Evolutionary conservation across 257 asterid species (phyloP).

Genomic region (Thymus mandschuricus): DNA sequence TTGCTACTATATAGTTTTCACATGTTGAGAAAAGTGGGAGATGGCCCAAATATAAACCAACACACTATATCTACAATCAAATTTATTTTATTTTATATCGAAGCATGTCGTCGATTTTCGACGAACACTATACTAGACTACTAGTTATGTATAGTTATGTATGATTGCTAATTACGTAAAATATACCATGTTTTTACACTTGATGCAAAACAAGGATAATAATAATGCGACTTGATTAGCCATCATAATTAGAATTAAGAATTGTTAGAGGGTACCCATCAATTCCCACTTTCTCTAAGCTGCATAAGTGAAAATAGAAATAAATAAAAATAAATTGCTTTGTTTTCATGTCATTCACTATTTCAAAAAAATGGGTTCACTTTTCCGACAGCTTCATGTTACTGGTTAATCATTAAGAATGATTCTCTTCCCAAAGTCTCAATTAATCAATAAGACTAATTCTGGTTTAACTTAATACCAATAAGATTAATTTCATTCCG

Average conservation of each 20-base stretch:
- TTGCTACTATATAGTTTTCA: background rate
- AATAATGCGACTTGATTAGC: background rate
- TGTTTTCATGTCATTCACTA: background rate
- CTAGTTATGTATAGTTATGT: background rate
- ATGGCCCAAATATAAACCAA: background rate
- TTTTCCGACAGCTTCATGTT: conserved; percentile 38
- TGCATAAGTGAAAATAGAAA: background rate
- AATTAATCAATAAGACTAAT: background rate
- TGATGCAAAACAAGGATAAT: background rate
- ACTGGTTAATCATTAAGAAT: conserved; percentile 28
- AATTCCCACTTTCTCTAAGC: background rate
- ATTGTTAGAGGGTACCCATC: no score
- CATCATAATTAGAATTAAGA: background rate
- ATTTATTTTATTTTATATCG: background rate
- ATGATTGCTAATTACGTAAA: background rate
- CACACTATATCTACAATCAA: background rate
- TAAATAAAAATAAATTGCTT: background rate
- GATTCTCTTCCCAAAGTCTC: conserved; percentile 8
- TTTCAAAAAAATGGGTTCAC: background rate
- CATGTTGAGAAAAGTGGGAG: background rate
- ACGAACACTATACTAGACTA: no score
- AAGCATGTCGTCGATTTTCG: no score
- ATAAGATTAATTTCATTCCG: background rate
- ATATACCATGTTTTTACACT: no score
- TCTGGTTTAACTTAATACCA: background rate